Evolutionary conservation across 805 yeast genomes (phyloP).

Genomic region (Jamesozyma rosinii): DNA sequence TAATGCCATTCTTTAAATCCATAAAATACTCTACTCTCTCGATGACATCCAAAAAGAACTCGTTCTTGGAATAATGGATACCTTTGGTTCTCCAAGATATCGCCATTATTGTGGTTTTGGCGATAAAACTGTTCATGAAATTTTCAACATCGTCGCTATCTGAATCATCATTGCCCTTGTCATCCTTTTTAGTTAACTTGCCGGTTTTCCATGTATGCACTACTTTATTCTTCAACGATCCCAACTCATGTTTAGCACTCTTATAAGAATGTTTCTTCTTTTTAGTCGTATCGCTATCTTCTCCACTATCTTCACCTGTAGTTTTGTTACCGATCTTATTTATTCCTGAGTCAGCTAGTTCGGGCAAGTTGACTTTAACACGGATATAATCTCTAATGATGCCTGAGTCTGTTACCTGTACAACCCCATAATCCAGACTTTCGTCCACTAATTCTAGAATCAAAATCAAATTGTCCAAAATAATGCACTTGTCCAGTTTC

Average conservation of each 20-base stretch:
- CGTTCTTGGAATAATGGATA: constrained; percentile 77
- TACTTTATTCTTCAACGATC: constrained; percentile 6
- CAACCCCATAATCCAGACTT: constrained; percentile 80
- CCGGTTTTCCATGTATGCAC: constrained; percentile 5
- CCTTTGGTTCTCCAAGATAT: constrained; percentile 93
- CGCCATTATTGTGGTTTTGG: constrained; percentile 67
- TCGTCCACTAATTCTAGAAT: constrained; percentile 82
- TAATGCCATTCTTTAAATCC: constrained; percentile 48
- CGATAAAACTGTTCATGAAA: constrained; percentile 59
- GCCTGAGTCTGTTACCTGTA: constrained; percentile 74
- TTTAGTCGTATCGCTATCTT: constrained; percentile 2
- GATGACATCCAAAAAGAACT: constrained; percentile 77
- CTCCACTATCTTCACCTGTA: constrained; percentile 9
- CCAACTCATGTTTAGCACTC: constrained; percentile 6
- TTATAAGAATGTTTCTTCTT: constrained; percentile 2
- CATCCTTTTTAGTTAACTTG: background rate
- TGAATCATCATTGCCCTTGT: constrained; percentile 1
- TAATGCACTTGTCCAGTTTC: constrained; percentile 44
- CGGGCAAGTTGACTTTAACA: constrained; percentile 38
- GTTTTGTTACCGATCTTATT: constrained; percentile 5
- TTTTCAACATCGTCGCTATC: constrained; percentile 10
- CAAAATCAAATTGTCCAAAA: constrained; percentile 63
- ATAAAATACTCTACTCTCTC: constrained; percentile 66
- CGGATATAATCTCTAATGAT: constrained; percentile 72
- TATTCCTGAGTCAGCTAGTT: background rate